Base-by-base conservation (phyloP, 2,329 filamentous ascomycete species). In the Arachnopeziza araneosa region DNA sequence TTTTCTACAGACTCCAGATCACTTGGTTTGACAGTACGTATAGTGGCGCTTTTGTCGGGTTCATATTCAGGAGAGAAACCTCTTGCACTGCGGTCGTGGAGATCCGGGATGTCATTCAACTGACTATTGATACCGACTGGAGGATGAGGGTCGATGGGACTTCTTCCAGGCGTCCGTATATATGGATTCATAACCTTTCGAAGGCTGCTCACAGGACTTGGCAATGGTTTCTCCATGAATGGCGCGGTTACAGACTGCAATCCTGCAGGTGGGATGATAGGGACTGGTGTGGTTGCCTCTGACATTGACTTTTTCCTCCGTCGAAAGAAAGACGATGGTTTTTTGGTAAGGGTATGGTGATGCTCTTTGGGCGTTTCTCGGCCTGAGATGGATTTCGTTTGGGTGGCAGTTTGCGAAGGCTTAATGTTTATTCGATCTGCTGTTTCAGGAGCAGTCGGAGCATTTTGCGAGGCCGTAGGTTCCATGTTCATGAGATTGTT, bases 291-390 rank as follows among this genome's bases (percentile, higher is more conserved):
- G 36, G 88, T 81, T 52, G 68, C 74, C 64, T 96, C 92, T 17
- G 85, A 83, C 36, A 91, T 76, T 5, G 93, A 96, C 81, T 93
- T 96, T 83, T 98, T 98, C 64, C 93, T 84, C 61, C 95, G 83
- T 63, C 95, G 84, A 77, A 98, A 98, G 77, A 99, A 98, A 0
- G 91, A 93, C 0, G 93, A 96, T 3, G 91, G 85, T 74, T 97
- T 97, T 79, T 97, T 97, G 69, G 90, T 89, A 56, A 97, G 77
- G 2, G 70, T 64, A 64, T 71, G 68, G 1, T 64, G 51, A 30
- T 63, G 62, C 54, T 73, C 70, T 57, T 69, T 71, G 6, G 70
- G 66, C 7, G 62, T 57, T 63, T 72, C 67, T 57, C 66, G 65
- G 52, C 66, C 56, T n/a, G 67, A 61, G 58, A 64, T 56, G 19